Base-by-base conservation (phyloP, 2,329 filamentous ascomycete species). In the Reticulascus tulasneorum region DNA sequence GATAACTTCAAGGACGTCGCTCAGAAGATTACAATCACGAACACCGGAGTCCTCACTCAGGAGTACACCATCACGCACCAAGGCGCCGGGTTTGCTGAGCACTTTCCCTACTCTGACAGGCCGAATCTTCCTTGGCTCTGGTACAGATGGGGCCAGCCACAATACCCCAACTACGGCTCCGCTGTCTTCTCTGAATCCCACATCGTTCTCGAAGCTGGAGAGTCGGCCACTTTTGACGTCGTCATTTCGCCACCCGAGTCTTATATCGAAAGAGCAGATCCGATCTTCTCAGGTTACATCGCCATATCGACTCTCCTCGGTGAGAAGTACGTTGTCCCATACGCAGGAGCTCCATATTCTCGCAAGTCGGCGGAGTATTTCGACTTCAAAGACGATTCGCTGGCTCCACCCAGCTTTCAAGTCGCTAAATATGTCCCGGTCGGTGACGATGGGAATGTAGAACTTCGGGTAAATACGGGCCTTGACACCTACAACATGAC, bases 31-130 rank as follows among this genome's bases (percentile, higher is more conserved):
- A 40, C 33, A 8, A 40, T 32, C n/a, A 34, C 32, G 23, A 40
- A 37, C 13, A 51, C 49, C 6, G 61, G 20, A 24, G n/a, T 40
- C 38, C 12, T 27, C 20, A 2, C 33, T 17, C 36, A 40, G 28
- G 37, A 33, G 9, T 40, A 40, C 28, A 15, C 10, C 9, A 15
- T 40, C 23, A 29, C 24, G 3, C 38, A 40, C 19, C 24, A 29
- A 29, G 33, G 33, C 9, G 38, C 38, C 10, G 38, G 28, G 5
- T 23, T 36, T 9, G 33, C 33, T 16, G 16, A 40, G 15, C 33
- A 16, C 17, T 24, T 40, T n/a, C 38, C 38, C 15, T 13, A 32
- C 8, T 33, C n/a, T 21, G 37, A 33, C 13, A 26, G 23, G n/a
- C 12, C 9, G 5, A 29, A 40, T 12, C 21, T 32, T 17, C 28